Evolutionary conservation across 208 protist species (phyloP).

Genomic region (Leishmania major): DNA sequence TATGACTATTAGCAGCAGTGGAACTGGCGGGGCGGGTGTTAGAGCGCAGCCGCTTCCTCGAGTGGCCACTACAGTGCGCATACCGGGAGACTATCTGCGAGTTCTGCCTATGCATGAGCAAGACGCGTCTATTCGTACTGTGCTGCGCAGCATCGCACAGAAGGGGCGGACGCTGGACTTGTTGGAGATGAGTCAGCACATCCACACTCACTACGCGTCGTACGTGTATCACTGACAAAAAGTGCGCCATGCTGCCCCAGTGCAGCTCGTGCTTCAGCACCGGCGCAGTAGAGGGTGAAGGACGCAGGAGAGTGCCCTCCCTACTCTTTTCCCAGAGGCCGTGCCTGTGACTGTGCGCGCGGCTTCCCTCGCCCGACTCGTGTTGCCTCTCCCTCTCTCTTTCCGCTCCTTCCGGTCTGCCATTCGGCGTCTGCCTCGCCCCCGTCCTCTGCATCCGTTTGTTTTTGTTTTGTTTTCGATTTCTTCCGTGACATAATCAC

Average conservation of each 20-base stretch:
- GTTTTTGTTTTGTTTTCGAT: neutral
- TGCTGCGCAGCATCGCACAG: slow-evolving; percentile 34
- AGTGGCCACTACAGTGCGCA: slow-evolving; percentile 4
- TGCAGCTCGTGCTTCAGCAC: neutral
- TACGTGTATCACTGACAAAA: slow-evolving; percentile 26
- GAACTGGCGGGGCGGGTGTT: neutral
- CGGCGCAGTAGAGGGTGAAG: neutral
- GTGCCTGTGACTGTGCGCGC: neutral
- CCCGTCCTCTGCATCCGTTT: neutral
- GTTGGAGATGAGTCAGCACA: slow-evolving; percentile 28
- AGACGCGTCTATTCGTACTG: slow-evolving; percentile 25
- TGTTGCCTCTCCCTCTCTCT: neutral
- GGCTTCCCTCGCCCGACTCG: neutral
- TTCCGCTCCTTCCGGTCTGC: neutral
- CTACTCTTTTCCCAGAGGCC: neutral
- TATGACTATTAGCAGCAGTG: neutral
- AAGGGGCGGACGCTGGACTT: slow-evolving; percentile 27
- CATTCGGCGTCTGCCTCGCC: neutral
- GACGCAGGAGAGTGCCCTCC: neutral
- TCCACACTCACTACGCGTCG: slow-evolving; percentile 11
- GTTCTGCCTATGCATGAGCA: slow-evolving; percentile 29
- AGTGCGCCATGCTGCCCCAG: neutral
- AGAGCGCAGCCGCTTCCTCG: neutral
- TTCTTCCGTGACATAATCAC: neutral
- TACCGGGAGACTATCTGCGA: slow-evolving; percentile 26